These are phyloP conservation scores for Malus asiatica DNA, from an alignment of 306 rosid genomes.

Conservation along the genomic window DNA sequence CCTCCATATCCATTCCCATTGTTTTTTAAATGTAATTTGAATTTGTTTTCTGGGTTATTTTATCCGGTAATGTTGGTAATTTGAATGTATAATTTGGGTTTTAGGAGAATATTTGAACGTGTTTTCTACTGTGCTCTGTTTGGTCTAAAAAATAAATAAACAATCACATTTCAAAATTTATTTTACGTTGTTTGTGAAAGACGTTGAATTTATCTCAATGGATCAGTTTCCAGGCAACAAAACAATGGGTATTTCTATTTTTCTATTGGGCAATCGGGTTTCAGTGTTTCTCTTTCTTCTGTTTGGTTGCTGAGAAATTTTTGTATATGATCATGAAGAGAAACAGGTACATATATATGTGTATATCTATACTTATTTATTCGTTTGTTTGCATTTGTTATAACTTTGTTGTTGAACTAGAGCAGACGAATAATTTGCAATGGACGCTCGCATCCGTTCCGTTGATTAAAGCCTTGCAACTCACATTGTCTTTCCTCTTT, in stretches of 20 bases:
- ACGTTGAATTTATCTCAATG: not conserved
- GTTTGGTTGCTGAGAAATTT: constrained; percentile 9
- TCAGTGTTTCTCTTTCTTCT: not conserved
- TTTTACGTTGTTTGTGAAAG: not conserved
- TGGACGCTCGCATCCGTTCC: constrained; percentile 81
- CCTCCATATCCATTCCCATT: not conserved
- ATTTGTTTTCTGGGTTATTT: not conserved
- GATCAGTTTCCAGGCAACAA: not conserved
- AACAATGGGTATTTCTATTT: not conserved
- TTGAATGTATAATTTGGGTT: not conserved
- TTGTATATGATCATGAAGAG: not conserved
- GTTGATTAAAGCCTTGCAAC: constrained; percentile 79
- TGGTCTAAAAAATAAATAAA: not conserved
- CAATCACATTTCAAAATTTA: not conserved
- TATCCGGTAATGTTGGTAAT: not conserved
- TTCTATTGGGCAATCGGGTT: not conserved
- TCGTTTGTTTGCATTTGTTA: not conserved
- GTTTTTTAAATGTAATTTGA: not conserved
- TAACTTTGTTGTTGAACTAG: constrained; percentile 30
- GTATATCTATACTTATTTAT: not conserved
- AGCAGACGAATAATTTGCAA: constrained; percentile 91
- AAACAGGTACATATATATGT: not conserved
- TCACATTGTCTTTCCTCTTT: constrained; percentile 77
- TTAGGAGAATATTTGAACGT: not conserved
- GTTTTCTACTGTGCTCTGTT: not conserved